Evolutionary conservation across 345 rosid species (phyloP).

Genomic region (Euclidium syriacum): DNA sequence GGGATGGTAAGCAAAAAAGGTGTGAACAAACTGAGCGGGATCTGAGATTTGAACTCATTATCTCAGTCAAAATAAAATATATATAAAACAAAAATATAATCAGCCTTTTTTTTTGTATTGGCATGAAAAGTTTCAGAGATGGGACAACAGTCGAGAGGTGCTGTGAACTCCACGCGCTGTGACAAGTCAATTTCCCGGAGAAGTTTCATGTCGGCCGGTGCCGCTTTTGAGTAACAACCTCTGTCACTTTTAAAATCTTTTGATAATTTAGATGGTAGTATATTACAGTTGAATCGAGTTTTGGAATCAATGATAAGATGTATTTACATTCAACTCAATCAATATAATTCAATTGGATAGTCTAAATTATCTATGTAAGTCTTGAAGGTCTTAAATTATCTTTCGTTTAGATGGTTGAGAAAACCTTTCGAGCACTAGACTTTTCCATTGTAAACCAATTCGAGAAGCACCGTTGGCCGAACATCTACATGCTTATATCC

Average conservation of each 20-base stretch:
- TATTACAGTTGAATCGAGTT: neutral
- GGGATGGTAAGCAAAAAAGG: neutral
- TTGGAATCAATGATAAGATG: neutral
- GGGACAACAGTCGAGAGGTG: constrained; percentile 10
- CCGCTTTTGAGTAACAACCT: constrained; percentile 15
- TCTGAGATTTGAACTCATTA: constrained; percentile 45
- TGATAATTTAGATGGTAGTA: neutral
- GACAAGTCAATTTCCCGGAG: constrained; percentile 51
- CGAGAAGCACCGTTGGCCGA: too few relatives aligned
- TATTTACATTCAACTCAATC: too few relatives aligned
- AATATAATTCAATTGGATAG: too few relatives aligned
- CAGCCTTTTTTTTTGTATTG: neutral
- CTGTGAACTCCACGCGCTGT: constrained; percentile 40
- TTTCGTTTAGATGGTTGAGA: too few relatives aligned
- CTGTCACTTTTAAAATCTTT: constrained; percentile 9
- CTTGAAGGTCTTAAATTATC: too few relatives aligned
- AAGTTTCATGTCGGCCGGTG: constrained; percentile 25
- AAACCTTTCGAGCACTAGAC: too few relatives aligned
- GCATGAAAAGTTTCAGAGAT: neutral
- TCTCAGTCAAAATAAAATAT: neutral
- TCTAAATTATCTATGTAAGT: too few relatives aligned
- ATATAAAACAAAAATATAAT: neutral
- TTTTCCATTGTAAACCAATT: too few relatives aligned
- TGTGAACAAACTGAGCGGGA: constrained; percentile 39
- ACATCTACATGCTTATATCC: too few relatives aligned